Evolutionary conservation across 306 rosid genomes (phyloP), one percentile per base, ranked within the genome.

Genomic region (Heteromeles arbutifolia): DNA sequence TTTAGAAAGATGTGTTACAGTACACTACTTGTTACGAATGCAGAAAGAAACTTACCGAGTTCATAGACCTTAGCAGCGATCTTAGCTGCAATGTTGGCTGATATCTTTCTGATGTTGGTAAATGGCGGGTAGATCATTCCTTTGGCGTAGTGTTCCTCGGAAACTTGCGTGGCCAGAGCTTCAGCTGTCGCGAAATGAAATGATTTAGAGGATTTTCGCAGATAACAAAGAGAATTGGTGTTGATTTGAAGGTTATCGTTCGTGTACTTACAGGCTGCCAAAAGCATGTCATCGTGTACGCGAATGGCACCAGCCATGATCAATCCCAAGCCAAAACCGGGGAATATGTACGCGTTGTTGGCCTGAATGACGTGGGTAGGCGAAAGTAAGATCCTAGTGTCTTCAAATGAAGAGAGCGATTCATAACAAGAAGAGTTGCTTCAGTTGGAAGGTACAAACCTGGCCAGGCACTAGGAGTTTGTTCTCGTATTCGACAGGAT

Each of bases 111-210:
- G 85, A 92, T 95, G 68, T 90, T 90, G 68, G 99, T 34, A 82
- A 95, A 95, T 57, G 97, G 99, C n/a, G 98, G 98, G 86, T 95
- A 95, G 73, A 95, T 95, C 91, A 95, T 61, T 24, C 96, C 99
- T 85, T 88, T 92, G 6, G 83, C 87, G 48, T 82, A 95, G 88
- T 92, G 88, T 76, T 92, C 97, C 77, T 85, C 79, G 34, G 87
- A 74, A 50, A 89, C 96, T 86, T 92, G 90, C 34, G 83, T 84
- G 66, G 99, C 99, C 88, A 95, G 68, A 75, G 99, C 97, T 80
- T 92, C 99, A 53, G 97, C 99, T 95, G 97, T 77, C 21, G 72
- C 78, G 72, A 57, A 64, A 81, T 11, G 58, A 5, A 64, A 31
- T 15, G 44, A 18, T 64, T 64, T 18, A 18, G 21, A 28, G 43